Conservation (phyloP, 305 asterid genomes). For the Stenogyne calaminthoides region DNA sequence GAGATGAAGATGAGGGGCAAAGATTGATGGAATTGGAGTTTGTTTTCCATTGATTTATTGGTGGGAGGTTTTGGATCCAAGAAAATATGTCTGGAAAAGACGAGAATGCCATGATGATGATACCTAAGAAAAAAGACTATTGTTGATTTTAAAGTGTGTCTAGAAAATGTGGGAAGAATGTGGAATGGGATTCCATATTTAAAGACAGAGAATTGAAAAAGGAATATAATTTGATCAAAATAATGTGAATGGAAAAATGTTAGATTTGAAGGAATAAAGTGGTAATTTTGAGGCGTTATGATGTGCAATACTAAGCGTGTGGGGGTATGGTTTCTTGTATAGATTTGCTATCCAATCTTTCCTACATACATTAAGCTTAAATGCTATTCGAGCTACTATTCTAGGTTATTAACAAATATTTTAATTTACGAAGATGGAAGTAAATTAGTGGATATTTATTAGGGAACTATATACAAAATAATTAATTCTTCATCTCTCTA, state of each 20-base stretch:
- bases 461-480: too few relatives aligned
- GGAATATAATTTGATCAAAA: background rate
- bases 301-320: slow-evolving; percentile 34
- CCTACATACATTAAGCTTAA: background rate
- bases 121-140: too few relatives aligned
- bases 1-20: slow-evolving; percentile 50
- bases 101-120: slow-evolving; percentile 25
- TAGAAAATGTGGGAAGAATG: background rate
- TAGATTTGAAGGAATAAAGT: slow-evolving; percentile 26
- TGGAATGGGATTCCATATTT: slow-evolving; percentile 17
- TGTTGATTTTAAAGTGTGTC: too few relatives aligned
- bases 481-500: too few relatives aligned
- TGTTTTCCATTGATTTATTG: slow-evolving; percentile 48
- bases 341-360: slow-evolving; percentile 11
- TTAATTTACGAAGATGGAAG: too few relatives aligned
- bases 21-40: slow-evolving; percentile 40
- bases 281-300: slow-evolving; percentile 22
- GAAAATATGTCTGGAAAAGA: slow-evolving; percentile 55
- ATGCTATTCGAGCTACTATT: background rate
- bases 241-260: slow-evolving; percentile 14
- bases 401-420: too few relatives aligned
- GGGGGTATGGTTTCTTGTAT: slow-evolving; percentile 34
- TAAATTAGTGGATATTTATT: too few relatives aligned
- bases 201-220: slow-evolving; percentile 28
- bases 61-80: slow-evolving; percentile 62